Evolutionary conservation across 495 filamentous ascomycete species (phyloP), one percentile per base, ranked within the genome.

Genomic region (Neurospora intermedia): DNA sequence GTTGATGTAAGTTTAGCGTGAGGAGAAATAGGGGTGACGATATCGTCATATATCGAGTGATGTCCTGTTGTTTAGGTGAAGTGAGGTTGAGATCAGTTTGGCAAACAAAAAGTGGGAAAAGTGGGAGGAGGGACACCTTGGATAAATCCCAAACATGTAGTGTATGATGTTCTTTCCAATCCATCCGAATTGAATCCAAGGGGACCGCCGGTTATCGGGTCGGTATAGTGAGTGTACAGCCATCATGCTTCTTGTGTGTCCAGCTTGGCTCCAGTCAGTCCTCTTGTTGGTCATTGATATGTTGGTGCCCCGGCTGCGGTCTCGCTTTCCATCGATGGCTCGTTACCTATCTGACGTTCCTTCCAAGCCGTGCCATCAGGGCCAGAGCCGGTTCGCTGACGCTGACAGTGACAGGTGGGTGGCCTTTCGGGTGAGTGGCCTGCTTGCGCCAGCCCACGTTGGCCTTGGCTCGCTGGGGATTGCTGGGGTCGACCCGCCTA

Each of bases 271-370:
- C 15, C 27, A 31, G 27, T 31, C 27, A 31, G 27, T 31, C 27
- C 7, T 62, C 27, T 0, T 18, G 27, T 62, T 62, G 54, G 54
- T 62, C 54, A 62, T 62, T 35, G 54, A 62, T 23, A 62, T 35
- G 54, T 6, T 62, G 54, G 54, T 9, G 2, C 23, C 54, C 54
- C 54, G 23, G 27, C 35, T 62, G 54, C 54, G 54, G 54, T 62
- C 54, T 62, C 54, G 54, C 23, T 35, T 13, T 15, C 41, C 13
- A 6, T 43, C 23, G 48, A 31, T 20, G 39, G 7, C 39, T 69
- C 77, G 86, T 48, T 80, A 38, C 5, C 5, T 38, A 81, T 39
- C 80, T 86, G 77, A 85, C 85, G 23, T 62, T 31, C 23, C 23
- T 59, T 31, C 27, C 54, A 62, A 62, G 54, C 54, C 27, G 54